Evolutionary conservation across 1,284 basidiomycete genomes (phyloP), one percentile per base, ranked within the genome.

Genomic region (Irpex sp.): DNA sequence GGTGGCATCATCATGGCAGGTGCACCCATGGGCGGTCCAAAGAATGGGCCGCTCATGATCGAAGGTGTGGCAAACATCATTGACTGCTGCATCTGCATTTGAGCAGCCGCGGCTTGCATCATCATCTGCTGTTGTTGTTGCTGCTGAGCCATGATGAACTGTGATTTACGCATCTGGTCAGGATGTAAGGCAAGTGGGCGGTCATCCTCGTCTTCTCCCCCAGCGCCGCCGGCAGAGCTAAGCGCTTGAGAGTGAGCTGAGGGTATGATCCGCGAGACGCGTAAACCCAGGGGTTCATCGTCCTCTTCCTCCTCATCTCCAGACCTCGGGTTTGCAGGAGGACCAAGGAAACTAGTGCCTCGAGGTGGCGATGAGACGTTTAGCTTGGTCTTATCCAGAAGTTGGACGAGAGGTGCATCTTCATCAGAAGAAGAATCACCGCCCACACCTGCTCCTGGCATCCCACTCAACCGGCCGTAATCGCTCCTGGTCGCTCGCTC

Each of bases 151-250:
- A 90, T 83, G 65, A 87, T 81, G 70, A 85, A 87, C 69, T 90
- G 88, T n/a, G 88, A 86, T 64, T 83, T 83, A 59, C 89, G 86
- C 67, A 90, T 84, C 67, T 91, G 89, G 65, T 90, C 88, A 13
- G 90, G 89, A 71, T 90, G 89, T 63, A 90, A 77, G 5, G 81
- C 90, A n/a, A 93, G 78, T 5, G 84, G 83, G 57, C 71, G 73
- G 65, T 84, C 78, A 63, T 84, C 83, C 0, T 84, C 78, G 55
- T 75, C 74, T 33, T 69, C 74, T 9, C 70, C 71, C 21, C 47
- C 61, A 51, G 21, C 61, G 21, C 53, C 54, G 54, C 64, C 67
- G 31, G 56, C 62, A 36, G 36, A 21, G 37, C 68, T 63, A 46
- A 59, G 46, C 6, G 61, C 56, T 63, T 65, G 63, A 35, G 70